These are phyloP conservation scores for Podaxis carcinomalis DNA, from an alignment of 768 basidiomycete species.

Conservation along the genomic window DNA sequence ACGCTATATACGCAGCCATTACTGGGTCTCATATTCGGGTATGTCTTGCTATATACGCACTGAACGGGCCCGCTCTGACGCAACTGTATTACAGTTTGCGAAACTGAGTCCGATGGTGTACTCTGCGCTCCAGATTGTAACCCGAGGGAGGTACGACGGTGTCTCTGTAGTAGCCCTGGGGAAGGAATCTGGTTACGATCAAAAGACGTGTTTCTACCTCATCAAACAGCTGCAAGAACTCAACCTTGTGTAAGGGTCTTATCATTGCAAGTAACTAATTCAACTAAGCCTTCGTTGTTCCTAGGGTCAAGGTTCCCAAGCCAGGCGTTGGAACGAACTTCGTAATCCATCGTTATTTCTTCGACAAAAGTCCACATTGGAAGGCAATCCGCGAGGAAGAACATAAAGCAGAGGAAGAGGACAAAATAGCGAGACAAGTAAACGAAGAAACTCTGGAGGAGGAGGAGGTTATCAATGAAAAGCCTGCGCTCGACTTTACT, in stretches of 20 bases:
- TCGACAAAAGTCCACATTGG: conserved; percentile 73
- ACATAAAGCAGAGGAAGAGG: conserved; percentile 36
- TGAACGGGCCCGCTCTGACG: neutral
- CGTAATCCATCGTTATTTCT: conserved; percentile 82
- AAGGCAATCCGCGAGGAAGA: conserved; percentile 72
- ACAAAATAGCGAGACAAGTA: conserved; percentile 20
- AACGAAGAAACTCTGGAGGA: conserved; percentile 32
- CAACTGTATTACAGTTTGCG: conserved; percentile 44
- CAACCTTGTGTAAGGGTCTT: conserved; percentile 58
- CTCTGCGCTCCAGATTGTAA: conserved; percentile 76
- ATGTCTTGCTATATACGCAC: conserved; percentile 20
- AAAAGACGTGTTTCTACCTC: conserved; percentile 87
- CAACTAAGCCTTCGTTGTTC: neutral
- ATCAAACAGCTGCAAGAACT: conserved; percentile 72
- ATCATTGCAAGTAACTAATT: neutral
- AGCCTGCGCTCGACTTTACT: conserved; percentile 48
- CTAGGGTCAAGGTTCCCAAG: conserved; percentile 70
- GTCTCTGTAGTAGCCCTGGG: conserved; percentile 77
- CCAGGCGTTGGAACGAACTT: conserved; percentile 76
- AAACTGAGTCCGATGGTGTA: conserved; percentile 86
- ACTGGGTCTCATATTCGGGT: conserved; percentile 86
- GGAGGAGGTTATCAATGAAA: conserved; percentile 19
- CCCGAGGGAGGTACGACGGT: conserved; percentile 74
- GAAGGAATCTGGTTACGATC: conserved; percentile 76
- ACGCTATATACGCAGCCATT: conserved; percentile 71